Percentiles rank a stretch among this genome's conserved stretches.
phyloP scores from a whole-genome alignment of 2,329 filamentous ascomycete species.

The Geosmithia morbida region DNA sequence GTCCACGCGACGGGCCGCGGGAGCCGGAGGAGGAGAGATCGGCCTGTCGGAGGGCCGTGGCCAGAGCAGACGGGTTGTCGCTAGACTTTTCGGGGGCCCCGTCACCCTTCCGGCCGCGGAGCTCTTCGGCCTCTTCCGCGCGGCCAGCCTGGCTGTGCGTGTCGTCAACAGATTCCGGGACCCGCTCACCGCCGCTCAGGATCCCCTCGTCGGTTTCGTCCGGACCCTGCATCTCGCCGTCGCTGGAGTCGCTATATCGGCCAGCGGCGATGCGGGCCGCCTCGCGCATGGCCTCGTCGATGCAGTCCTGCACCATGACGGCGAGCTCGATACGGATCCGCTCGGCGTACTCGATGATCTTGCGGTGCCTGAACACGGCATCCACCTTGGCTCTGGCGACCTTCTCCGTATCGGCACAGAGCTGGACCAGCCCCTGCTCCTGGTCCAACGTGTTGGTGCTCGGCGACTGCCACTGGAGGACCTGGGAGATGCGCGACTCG shows the following conservation, averaged over 20 bases:
- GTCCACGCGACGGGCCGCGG: constrained; percentile 8
- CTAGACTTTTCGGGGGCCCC: constrained; percentile 25
- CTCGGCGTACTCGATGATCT: constrained; percentile 91
- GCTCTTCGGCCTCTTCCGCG: constrained; percentile 10
- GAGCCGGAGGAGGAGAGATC: constrained; percentile 11
- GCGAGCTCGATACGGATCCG: constrained; percentile 90
- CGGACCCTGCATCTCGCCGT: constrained; percentile 28
- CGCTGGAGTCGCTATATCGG: constrained; percentile 64
- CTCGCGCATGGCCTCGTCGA: constrained; percentile 80
- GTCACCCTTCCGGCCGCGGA: constrained; percentile 20
- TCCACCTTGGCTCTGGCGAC: constrained; percentile 83
- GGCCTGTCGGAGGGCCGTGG: constrained; percentile 33
- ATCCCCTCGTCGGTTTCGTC: constrained; percentile 9
- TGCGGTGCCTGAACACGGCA: constrained; percentile 77
- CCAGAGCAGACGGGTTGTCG: constrained; percentile 34
- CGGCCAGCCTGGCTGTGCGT: constrained; percentile 14
- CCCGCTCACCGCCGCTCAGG: constrained; percentile 8
- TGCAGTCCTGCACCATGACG: constrained; percentile 86
- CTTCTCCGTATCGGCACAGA: constrained; percentile 84
- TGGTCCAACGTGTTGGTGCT: constrained; percentile 84
- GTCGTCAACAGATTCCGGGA: background rate
- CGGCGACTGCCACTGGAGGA: constrained; percentile 92
- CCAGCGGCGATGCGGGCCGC: constrained; percentile 79
- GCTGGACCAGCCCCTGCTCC: constrained; percentile 71
- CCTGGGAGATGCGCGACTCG: constrained; percentile 85